Percentiles rank a stretch among this genome's conserved stretches.
Evolutionary conservation across 305 asterid species (phyloP).

Genomic region (Fraxinus xanthoxyloides): DNA sequence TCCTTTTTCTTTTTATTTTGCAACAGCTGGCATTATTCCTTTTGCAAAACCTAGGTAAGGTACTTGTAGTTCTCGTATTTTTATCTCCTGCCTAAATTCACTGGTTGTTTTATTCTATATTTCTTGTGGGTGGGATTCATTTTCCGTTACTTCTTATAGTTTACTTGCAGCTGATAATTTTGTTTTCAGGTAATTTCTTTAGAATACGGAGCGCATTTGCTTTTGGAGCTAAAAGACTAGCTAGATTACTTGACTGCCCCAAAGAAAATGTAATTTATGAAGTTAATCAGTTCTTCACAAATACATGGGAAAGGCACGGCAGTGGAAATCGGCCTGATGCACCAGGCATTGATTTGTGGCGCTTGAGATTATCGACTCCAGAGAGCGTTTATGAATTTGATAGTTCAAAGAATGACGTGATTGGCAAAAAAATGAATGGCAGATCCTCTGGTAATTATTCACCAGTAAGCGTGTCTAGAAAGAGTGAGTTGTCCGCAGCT

Average conservation of each 20-base stretch:
- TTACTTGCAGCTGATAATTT: conserved; percentile 7
- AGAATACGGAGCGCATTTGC: conserved; percentile 91
- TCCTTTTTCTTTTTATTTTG: neutral
- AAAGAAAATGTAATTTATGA: conserved; percentile 55
- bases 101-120: neutral
- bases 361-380: conserved; percentile 39
- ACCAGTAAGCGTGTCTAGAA: conserved; percentile 34
- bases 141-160: neutral
- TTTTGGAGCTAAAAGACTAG: conserved; percentile 85
- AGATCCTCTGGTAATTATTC: conserved; percentile 36
- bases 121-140: neutral
- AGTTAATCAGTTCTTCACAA: conserved; percentile 83
- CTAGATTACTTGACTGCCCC: conserved; percentile 73
- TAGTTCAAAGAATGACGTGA: conserved; percentile 32
- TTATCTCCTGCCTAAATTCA: neutral
- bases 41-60: neutral
- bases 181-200: conserved; percentile 73
- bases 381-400: conserved; percentile 36
- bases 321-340: conserved; percentile 87
- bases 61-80: neutral
- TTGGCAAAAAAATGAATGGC: conserved; percentile 42
- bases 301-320: conserved; percentile 86
- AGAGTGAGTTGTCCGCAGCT: conserved; percentile 39
- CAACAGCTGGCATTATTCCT: conserved; percentile 10
- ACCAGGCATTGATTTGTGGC: conserved; percentile 46